Evolutionary conservation across 2,329 filamentous ascomycete species (phyloP).

Genomic region (Camillea tinctor): DNA sequence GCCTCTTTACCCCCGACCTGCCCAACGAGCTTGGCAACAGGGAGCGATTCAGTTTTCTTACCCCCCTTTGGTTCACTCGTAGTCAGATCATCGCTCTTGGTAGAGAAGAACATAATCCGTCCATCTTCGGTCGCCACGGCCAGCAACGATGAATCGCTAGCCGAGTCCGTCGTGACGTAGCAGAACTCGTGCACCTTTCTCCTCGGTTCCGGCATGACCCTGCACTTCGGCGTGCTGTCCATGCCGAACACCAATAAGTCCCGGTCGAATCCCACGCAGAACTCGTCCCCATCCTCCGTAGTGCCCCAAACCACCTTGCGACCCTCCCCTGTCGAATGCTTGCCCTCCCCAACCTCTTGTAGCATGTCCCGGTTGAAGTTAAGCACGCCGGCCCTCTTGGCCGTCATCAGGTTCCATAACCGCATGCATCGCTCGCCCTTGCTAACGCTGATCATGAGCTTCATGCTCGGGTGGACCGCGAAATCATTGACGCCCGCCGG

Average conservation of each 20-base stretch:
- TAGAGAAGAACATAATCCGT: conserved; percentile 78
- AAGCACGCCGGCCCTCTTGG: conserved; percentile 89
- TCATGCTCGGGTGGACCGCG: conserved; percentile 92
- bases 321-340: conserved; percentile 78
- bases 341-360: conserved; percentile 71
- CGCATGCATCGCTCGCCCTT: conserved; percentile 89
- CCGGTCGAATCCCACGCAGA: conserved; percentile 84
- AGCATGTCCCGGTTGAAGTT: conserved; percentile 77
- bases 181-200: conserved; percentile 83
- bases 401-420: conserved; percentile 94
- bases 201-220: conserved; percentile 62
- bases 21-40: conserved; percentile 66
- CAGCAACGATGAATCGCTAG: conserved; percentile 56
- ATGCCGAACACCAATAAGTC: conserved; percentile 84
- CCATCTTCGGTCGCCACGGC: conserved; percentile 89
- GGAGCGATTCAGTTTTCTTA: conserved; percentile 40
- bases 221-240: conserved; percentile 78
- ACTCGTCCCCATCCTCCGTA: conserved; percentile 71
- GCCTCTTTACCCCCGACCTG: conserved; percentile 73
- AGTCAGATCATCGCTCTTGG: conserved; percentile 49
- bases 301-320: conserved; percentile 77
- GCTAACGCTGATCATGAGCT: conserved; percentile 91
- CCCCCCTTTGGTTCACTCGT: conserved; percentile 39
- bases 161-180: conserved; percentile 60
- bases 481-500: conserved; percentile 94